Evolutionary conservation across 2,329 filamentous ascomycete species (phyloP).

Genomic region (Colletotrichum camelliae): DNA sequence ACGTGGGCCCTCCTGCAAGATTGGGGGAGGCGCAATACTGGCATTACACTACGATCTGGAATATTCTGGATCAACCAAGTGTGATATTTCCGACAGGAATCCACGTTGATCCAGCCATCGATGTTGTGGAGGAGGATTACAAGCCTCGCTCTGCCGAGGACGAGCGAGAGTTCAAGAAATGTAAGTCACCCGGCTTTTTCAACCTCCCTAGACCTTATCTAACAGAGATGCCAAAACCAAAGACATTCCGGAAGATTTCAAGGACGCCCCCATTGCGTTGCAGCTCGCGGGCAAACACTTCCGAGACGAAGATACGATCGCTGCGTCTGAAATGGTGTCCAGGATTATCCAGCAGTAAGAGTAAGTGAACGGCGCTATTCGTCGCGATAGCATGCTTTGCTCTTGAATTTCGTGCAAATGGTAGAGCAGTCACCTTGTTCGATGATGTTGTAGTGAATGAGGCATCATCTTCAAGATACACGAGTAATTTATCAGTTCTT

Average conservation of each 20-base stretch:
- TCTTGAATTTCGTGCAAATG: rapidly evolving
- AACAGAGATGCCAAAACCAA: background rate
- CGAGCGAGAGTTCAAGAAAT: slow-evolving; percentile 7
- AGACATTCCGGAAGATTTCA: background rate
- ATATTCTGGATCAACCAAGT: slow-evolving; percentile 34
- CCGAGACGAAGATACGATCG: slow-evolving; percentile 12
- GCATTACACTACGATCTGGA: slow-evolving; percentile 36
- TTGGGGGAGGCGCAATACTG: slow-evolving; percentile 28
- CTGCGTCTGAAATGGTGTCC: background rate
- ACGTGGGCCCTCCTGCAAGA: slow-evolving; percentile 25
- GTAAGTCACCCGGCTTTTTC: background rate
- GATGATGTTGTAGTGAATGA: background rate
- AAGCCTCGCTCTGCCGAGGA: background rate
- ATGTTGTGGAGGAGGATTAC: background rate
- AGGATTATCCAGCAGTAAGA: background rate
- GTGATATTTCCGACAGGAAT: slow-evolving; percentile 30
- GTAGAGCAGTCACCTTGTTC: background rate
- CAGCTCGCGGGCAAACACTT: slow-evolving; percentile 10
- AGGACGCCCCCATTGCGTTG: background rate
- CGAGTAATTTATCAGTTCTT: background rate
- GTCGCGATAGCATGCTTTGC: background rate
- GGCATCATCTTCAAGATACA: background rate
- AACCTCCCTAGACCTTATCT: background rate
- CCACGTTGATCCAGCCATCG: background rate
- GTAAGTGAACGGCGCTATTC: background rate